These are phyloP conservation scores for Austroboletus niveus DNA, from an alignment of 1,284 basidiomycete genomes.

Conservation along the genomic window DNA sequence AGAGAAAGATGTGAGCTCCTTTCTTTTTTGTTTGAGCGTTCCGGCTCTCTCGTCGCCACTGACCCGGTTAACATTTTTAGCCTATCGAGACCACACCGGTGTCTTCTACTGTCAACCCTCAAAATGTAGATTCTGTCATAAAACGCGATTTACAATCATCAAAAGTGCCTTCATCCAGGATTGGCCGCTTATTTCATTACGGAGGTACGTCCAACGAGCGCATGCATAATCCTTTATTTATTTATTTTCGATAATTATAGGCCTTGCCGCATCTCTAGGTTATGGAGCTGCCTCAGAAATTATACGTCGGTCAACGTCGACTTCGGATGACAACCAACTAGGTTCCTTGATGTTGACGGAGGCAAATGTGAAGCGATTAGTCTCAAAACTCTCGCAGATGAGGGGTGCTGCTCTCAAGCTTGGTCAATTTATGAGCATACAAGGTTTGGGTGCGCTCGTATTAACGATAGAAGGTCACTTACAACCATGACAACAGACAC, in stretches of 20 bases:
- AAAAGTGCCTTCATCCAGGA: slow-evolving; percentile 82
- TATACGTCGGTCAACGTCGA: slow-evolving; percentile 44
- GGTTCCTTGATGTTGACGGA: slow-evolving; percentile 81
- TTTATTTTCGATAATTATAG: slow-evolving; percentile 32
- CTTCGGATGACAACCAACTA: slow-evolving; percentile 31
- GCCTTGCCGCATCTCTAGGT: slow-evolving; percentile 69
- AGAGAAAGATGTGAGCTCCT: slow-evolving; percentile 9
- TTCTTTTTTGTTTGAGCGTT: neutral
- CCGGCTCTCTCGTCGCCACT: neutral
- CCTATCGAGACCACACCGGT: neutral
- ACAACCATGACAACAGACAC: slow-evolving; percentile 55
- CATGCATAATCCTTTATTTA: neutral
- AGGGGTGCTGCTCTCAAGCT: slow-evolving; percentile 95
- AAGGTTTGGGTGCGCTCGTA: slow-evolving; percentile 53
- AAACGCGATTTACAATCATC: slow-evolving; percentile 67
- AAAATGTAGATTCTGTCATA: slow-evolving; percentile 9
- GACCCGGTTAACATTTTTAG: slow-evolving; percentile 9
- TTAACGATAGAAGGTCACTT: neutral
- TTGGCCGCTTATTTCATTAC: slow-evolving; percentile 90
- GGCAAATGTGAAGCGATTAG: slow-evolving; percentile 86
- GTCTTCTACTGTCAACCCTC: neutral
- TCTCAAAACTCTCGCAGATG: slow-evolving; percentile 92
- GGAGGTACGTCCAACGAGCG: slow-evolving; percentile 57
- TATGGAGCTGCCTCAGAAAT: slow-evolving; percentile 70
- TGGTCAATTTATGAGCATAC: slow-evolving; percentile 97